phyloP scores from a whole-genome alignment of 495 filamentous ascomycete genomes.

The Barbatosphaeria neglecta region DNA sequence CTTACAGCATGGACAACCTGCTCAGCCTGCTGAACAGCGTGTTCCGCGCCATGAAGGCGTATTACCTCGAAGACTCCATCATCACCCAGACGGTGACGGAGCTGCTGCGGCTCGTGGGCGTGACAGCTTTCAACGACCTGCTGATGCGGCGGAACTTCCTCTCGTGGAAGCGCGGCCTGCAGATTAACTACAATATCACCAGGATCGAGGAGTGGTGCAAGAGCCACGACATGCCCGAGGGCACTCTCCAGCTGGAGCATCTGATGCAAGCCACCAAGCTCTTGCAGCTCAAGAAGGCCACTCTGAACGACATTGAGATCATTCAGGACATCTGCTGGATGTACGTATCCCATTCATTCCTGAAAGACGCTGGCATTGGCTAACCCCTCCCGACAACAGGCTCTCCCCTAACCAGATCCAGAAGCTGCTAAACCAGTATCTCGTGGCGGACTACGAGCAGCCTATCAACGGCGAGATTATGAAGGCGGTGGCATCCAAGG shows the following conservation, averaged over 20 bases:
- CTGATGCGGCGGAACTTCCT: slow-evolving; percentile 97
- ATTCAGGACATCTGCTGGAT: slow-evolving; percentile 99
- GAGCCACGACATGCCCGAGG: slow-evolving; percentile 99
- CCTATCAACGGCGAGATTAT: slow-evolving; percentile 99
- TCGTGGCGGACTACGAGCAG: slow-evolving; percentile 98
- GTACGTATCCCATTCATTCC: slow-evolving; percentile 38
- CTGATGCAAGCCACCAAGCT: slow-evolving; percentile 99
- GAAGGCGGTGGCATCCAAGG: slow-evolving; percentile 95
- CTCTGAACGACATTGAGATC: slow-evolving; percentile 97
- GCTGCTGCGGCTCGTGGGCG: slow-evolving; percentile 83
- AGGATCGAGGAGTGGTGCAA: slow-evolving; percentile 99
- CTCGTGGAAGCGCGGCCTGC: slow-evolving; percentile 96
- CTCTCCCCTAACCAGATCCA: slow-evolving; percentile 98
- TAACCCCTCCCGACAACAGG: slow-evolving; percentile 35
- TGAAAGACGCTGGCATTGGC: no score
- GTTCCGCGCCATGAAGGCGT: slow-evolving; percentile 96
- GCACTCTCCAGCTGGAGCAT: slow-evolving; percentile 94
- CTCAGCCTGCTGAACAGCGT: slow-evolving; percentile 93
- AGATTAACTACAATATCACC: slow-evolving; percentile 99
- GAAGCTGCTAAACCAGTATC: slow-evolving; percentile 96
- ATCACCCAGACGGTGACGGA: slow-evolving; percentile 92
- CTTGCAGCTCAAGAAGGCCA: slow-evolving; percentile 97
- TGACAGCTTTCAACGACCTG: slow-evolving; percentile 97
- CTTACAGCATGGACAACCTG: slow-evolving; percentile 98
- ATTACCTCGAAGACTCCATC: slow-evolving; percentile 91